Conservation (phyloP, 2,329 filamentous ascomycete genomes). For the Beauveria sp. region DNA sequence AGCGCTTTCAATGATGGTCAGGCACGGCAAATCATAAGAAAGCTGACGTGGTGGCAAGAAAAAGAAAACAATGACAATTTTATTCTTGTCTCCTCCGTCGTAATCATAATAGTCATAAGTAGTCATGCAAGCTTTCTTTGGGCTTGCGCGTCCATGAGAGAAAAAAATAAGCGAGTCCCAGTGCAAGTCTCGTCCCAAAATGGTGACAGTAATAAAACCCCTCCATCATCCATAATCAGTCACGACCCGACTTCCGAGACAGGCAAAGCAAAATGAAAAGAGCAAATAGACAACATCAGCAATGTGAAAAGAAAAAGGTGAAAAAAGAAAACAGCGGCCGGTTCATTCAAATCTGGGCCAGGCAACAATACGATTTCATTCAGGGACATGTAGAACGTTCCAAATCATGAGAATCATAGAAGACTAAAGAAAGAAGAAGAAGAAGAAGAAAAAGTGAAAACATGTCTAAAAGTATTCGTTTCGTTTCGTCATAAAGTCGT, state of each 20-base stretch:
- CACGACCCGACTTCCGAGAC: not conserved
- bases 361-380: not conserved
- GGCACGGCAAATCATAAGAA: not conserved
- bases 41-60: not conserved
- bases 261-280: not conserved
- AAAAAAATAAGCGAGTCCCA: not conserved
- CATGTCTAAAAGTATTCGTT: slow-evolving; percentile 17
- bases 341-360: not conserved
- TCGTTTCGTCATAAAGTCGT: slow-evolving; percentile 21
- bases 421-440: not conserved
- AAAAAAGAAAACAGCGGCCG: not conserved
- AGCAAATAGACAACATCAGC: not conserved
- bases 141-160: not conserved
- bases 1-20: not conserved
- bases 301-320: not conserved
- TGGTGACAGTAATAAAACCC: not conserved
- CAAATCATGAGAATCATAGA: not conserved
- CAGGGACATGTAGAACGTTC: not conserved
- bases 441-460: not conserved
- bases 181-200: not conserved
- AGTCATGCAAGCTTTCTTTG: not conserved
- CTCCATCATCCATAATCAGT: not conserved
- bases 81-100: not conserved
- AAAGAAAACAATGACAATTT: not conserved
- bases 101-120: slow-evolving; percentile 1